phyloP scores from a whole-genome alignment of 345 rosid species.

The Schrenkiella parvula region DNA sequence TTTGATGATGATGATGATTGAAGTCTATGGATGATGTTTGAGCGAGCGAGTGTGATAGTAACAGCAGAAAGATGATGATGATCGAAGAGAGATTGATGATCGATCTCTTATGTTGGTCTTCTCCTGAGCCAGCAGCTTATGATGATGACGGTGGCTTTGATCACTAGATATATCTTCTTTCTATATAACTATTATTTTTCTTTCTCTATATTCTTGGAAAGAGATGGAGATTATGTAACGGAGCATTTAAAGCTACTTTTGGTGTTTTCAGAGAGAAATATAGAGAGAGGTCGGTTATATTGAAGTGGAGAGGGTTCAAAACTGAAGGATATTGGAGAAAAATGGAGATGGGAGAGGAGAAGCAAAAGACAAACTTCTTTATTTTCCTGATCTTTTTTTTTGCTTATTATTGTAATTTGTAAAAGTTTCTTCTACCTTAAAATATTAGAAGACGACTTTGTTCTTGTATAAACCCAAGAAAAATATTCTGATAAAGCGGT shows the following conservation, averaged over 20 bases:
- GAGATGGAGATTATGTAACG: constrained; percentile 38
- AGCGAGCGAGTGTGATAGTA: constrained; percentile 29
- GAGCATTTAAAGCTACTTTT: constrained; percentile 35
- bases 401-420: neutral
- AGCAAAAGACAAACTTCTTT: constrained; percentile 43
- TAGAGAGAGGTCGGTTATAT: constrained; percentile 39
- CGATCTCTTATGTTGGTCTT: constrained; percentile 15
- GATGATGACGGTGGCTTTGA: constrained; percentile 42
- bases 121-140: constrained; percentile 14
- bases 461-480: constrained; percentile 23
- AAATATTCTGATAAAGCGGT: constrained; percentile 50
- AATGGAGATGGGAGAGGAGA: constrained; percentile 33
- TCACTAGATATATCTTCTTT: constrained; percentile 26
- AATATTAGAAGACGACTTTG: constrained; percentile 31
- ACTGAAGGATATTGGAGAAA: constrained; percentile 25
- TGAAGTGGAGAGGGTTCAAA: constrained; percentile 27
- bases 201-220: constrained; percentile 34
- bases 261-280: constrained; percentile 18
- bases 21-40: constrained; percentile 17
- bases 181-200: constrained; percentile 31
- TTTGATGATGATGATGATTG: constrained; percentile 12
- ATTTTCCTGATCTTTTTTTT: neutral
- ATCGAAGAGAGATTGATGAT: constrained; percentile 31
- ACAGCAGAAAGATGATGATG: constrained; percentile 42
- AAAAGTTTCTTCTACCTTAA: constrained; percentile 23